Evolutionary conservation across 768 basidiomycete species (phyloP).

Genomic region (Hebeloma cylindrosporum): DNA sequence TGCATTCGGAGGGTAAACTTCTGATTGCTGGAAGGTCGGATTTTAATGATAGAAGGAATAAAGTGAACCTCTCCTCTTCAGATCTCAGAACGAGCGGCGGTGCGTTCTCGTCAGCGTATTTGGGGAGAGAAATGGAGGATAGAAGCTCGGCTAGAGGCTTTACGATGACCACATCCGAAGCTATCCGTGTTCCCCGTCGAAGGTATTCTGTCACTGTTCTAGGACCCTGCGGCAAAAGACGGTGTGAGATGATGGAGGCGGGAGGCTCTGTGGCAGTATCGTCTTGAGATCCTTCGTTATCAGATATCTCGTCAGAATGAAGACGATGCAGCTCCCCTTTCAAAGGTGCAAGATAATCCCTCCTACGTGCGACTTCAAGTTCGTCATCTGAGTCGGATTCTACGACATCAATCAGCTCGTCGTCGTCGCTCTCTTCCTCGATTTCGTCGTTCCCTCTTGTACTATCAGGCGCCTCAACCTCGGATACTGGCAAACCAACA

Average conservation of each 20-base stretch:
- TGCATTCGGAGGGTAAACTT: constrained; percentile 43
- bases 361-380: constrained; percentile 18
- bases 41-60: constrained; percentile 55
- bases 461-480: constrained; percentile 22
- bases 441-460: constrained; percentile 11
- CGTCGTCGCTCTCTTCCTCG: constrained; percentile 37
- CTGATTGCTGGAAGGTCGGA: constrained; percentile 53
- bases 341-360: constrained; percentile 66
- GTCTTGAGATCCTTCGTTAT: constrained; percentile 36
- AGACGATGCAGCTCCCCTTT: constrained; percentile 66
- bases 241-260: constrained; percentile 35
- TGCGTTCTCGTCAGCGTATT: constrained; percentile 30
- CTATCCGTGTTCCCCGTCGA: constrained; percentile 67
- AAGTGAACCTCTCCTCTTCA: constrained; percentile 48
- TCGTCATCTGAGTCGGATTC: constrained; percentile 59
- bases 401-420: constrained; percentile 70
- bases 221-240: constrained; percentile 24
- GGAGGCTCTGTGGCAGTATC: constrained; percentile 31
- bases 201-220: constrained; percentile 54
- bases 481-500: constrained; percentile 53
- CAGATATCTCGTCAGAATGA: constrained; percentile 34
- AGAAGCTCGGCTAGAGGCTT: constrained; percentile 49
- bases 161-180: constrained; percentile 56
- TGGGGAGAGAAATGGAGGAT: constrained; percentile 35
- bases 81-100: constrained; percentile 50